Conservation (phyloP, 805 yeast species). For the Lachancea dasiensis region DNA sequence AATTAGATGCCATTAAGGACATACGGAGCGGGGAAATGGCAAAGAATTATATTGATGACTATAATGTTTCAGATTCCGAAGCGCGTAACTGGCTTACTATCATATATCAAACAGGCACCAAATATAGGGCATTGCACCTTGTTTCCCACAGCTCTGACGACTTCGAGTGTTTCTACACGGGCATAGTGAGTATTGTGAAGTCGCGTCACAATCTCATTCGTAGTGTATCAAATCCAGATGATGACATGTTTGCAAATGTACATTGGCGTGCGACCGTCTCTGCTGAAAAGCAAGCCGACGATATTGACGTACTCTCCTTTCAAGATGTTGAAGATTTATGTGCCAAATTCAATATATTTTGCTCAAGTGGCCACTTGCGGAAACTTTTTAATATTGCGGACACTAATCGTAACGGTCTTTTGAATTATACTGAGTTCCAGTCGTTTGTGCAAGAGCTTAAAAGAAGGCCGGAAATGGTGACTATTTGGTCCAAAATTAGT, state of each 20-base stretch:
- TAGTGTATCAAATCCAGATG: conserved; percentile 53
- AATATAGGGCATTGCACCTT: conserved; percentile 72
- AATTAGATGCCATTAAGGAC: conserved; percentile 31
- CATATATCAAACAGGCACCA: conserved; percentile 57
- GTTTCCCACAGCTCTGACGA: conserved; percentile 53
- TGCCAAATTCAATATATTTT: conserved; percentile 62
- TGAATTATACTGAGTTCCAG: conserved; percentile 71
- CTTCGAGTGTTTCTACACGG: conserved; percentile 48
- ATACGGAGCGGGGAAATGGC: conserved; percentile 59
- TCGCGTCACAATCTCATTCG: conserved; percentile 58
- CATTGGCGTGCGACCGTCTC: conserved; percentile 55
- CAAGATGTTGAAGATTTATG: conserved; percentile 64
- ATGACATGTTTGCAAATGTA: conserved; percentile 53
- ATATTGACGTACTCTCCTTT: conserved; percentile 44
- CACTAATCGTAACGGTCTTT: conserved; percentile 39
- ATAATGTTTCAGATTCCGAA: conserved; percentile 61
- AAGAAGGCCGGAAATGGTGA: conserved; percentile 52
- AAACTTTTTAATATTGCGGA: conserved; percentile 52
- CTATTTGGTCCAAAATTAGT: conserved; percentile 41
- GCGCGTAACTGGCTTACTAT: conserved; percentile 74
- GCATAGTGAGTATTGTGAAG: conserved; percentile 48
- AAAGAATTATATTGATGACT: conserved; percentile 77
- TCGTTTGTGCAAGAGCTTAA: conserved; percentile 64
- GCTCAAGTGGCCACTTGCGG: conserved; percentile 47
- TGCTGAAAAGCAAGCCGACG: conserved; percentile 29